These are phyloP conservation scores for Sergeia podlipaevii DNA, from an alignment of 208 protist genomes.

Conservation along the genomic window DNA sequence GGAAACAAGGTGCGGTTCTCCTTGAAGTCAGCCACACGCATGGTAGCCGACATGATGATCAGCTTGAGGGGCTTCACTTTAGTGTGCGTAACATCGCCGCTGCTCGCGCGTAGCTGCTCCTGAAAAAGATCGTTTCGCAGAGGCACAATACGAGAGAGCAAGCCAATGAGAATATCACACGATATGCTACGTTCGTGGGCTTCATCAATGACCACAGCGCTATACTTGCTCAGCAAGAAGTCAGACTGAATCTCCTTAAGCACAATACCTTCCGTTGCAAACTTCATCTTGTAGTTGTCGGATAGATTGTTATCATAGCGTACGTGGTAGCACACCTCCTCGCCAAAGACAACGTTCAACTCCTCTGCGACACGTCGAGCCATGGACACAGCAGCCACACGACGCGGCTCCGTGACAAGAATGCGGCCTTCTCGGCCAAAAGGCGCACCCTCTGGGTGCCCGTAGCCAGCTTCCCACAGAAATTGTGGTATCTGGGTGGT, in stretches of 20 bases:
- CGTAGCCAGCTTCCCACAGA: constrained; percentile 89
- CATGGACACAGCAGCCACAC: constrained; percentile 99
- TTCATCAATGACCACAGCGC: constrained; percentile 99
- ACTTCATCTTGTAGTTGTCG: constrained; percentile 93
- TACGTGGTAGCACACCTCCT: constrained; percentile 96
- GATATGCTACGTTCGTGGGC: constrained; percentile 93
- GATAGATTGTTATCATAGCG: constrained; percentile 97
- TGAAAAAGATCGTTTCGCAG: constrained; percentile 89
- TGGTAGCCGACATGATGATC: constrained; percentile 93
- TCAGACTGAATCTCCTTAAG: constrained; percentile 97
- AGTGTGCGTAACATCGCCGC: constrained; percentile 41
- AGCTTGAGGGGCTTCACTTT: constrained; percentile 83
- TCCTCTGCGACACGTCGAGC: constrained; percentile 98
- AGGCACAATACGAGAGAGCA: constrained; percentile 97
- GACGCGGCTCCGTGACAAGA: constrained; percentile 98
- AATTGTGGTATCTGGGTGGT: constrained; percentile 96
- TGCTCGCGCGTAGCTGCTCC: constrained; percentile 56
- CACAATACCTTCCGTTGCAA: constrained; percentile 99
- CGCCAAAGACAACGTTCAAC: constrained; percentile 86
- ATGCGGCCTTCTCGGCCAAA: constrained; percentile 85
- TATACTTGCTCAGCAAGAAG: constrained; percentile 95
- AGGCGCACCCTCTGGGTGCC: constrained; percentile 51
- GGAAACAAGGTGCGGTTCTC: constrained; percentile 97
- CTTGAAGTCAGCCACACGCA: constrained; percentile 90
- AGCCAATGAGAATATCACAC: constrained; percentile 97